Evolutionary conservation across 305 asterid species (phyloP), one percentile per base, ranked within the genome.

Genomic region (Andrographis paniculata): DNA sequence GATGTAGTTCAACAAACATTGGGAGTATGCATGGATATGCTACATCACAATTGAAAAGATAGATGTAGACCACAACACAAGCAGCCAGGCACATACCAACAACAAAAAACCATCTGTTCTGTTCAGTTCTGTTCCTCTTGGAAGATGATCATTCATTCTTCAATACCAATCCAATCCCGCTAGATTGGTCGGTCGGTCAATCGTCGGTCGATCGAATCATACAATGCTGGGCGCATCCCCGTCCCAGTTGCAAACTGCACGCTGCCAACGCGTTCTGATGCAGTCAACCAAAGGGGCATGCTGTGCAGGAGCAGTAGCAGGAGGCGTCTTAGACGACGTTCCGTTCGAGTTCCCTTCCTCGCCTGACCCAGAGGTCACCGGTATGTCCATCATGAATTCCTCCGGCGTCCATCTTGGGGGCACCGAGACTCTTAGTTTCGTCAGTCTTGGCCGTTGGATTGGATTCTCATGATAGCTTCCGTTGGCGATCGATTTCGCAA

Each of bases 341-440:
- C 73, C 79, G 27, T 11, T 42, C 11, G 54, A 48, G 22, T 44
- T 24, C 30, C 30, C 52, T 19, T 68, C 69, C 20, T 56, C 49
- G 6, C 58, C 55, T 1, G 65, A 49, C 17, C 48, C 58, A 33
- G 68, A 53, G 28, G 65, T 18, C 30, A 30, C 58, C 5, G 74
- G 58, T 33, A 33, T 10, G n/a, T 33, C 38, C 11, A 13, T 33
- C 33, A 42, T 76, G 70, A 72, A 86, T 55, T 86, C 96, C 80
- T 82, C 96, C 0, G 96, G 95, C 0, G 96, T 91, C 99, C 96
- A 86, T 67, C 77, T 78, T 14, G 96, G 99, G 14, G 99, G 96
- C 48, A 86, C 99, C 0, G 94, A 78, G 24, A 91, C 99, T 58
- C 77, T 75, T 66, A 91, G 31, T 48, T 83, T 91, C 0, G 85